Percentiles rank a stretch among this genome's conserved stretches.
phyloP scores from a whole-genome alignment of 2,329 filamentous ascomycete species.

The Pseudomassariella vexata region DNA sequence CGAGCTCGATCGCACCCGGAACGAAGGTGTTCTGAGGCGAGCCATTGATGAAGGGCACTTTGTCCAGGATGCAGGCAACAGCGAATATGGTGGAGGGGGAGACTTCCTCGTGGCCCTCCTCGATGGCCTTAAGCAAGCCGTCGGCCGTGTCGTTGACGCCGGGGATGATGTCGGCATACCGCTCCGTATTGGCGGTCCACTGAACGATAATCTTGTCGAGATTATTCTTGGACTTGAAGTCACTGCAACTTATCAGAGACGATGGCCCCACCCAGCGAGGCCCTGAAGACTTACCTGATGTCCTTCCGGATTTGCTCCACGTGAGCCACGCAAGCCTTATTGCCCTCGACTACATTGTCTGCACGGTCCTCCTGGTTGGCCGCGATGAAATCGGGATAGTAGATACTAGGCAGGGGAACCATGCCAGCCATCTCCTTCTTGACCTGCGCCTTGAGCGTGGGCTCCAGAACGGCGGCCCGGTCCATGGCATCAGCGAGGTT shows the following conservation, averaged over 20 bases:
- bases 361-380: constrained; percentile 96
- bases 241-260: constrained; percentile 35
- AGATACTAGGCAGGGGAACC: constrained; percentile 87
- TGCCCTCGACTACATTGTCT: constrained; percentile 80
- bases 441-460: constrained; percentile 83
- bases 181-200: constrained; percentile 99
- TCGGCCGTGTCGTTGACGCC: constrained; percentile 96
- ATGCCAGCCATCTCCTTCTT: constrained; percentile 89
- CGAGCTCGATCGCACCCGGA: constrained; percentile 82
- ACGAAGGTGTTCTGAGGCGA: constrained; percentile 99
- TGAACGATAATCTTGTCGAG: constrained; percentile 96
- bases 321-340: constrained; percentile 79
- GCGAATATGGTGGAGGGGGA: constrained; percentile 94
- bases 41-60: constrained; percentile 94
- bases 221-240: constrained; percentile 80
- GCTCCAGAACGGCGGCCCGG: constrained; percentile 89
- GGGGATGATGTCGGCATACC: constrained; percentile 79
- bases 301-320: constrained; percentile 91
- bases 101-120: constrained; percentile 82
- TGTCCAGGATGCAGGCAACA: constrained; percentile 87
- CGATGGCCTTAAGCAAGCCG: constrained; percentile 84
- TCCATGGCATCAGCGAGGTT: constrained; percentile 92
- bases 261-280: not conserved
- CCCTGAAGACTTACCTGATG: constrained; percentile 58
- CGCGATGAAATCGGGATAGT: constrained; percentile 99